These are phyloP conservation scores for Cryomyces minteri DNA, from an alignment of 495 filamentous ascomycete species.

Conservation along the genomic window DNA sequence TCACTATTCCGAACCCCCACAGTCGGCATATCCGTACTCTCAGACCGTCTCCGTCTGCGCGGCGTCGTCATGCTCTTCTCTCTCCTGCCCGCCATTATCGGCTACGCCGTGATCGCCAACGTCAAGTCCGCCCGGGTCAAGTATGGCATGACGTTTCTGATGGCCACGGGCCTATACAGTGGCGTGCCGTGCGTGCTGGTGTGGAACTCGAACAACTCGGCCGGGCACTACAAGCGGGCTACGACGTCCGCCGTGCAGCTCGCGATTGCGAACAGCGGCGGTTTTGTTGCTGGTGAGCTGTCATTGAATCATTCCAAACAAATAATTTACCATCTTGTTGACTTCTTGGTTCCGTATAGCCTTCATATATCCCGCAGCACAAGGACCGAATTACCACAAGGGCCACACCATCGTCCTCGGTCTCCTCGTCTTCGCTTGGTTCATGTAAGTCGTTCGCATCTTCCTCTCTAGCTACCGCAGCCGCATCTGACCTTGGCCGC, in stretches of 20 bases:
- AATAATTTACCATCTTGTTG: too few species aligned
- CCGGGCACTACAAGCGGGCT: conserved; percentile 85
- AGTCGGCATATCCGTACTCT: conserved; percentile 15
- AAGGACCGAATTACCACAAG: conserved; percentile 35
- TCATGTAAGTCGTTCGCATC: too few species aligned
- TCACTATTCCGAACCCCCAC: too few species aligned
- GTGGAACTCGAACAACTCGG: conserved; percentile 79
- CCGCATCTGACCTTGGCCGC: too few species aligned
- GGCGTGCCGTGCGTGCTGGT: conserved; percentile 55
- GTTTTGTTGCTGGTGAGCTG: conserved; percentile 67
- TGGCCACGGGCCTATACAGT: conserved; percentile 68
- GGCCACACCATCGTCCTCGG: conserved; percentile 41
- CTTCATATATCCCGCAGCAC: conserved; percentile 38
- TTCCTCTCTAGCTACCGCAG: too few species aligned
- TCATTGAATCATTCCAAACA: too few species aligned
- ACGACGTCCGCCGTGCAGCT: conserved; percentile 74
- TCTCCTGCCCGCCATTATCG: conserved; percentile 51
- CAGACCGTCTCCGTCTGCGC: conserved; percentile 59
- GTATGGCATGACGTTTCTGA: conserved; percentile 74
- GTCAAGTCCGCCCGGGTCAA: conserved; percentile 39
- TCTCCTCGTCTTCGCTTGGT: conserved; percentile 39
- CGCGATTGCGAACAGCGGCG: conserved; percentile 86
- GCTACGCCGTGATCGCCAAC: conserved; percentile 62
- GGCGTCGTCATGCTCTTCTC: conserved; percentile 70
- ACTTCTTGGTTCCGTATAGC: too few species aligned